phyloP scores from a whole-genome alignment of 495 filamentous ascomycete genomes.

The Daldinia concentrica region DNA sequence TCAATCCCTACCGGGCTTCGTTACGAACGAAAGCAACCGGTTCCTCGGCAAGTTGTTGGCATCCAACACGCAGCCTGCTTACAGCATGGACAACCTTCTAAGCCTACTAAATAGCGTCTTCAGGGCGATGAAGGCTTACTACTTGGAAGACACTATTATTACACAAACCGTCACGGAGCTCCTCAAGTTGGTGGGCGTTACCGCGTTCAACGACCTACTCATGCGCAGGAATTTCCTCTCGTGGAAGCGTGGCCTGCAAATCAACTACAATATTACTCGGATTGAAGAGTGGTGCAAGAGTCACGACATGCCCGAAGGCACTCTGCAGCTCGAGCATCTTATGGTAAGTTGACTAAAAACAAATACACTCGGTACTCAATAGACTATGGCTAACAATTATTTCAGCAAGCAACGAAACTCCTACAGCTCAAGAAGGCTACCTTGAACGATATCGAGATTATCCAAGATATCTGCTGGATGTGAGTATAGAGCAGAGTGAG shows the following conservation, averaged over 20 bases:
- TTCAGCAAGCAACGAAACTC: conserved; percentile 97
- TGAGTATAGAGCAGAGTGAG: conserved; percentile 55
- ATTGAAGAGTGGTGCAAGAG: conserved; percentile 99
- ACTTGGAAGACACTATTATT: conserved; percentile 94
- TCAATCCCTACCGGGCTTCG: conserved; percentile 96
- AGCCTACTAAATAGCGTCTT: conserved; percentile 96
- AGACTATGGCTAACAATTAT: conserved; percentile 40
- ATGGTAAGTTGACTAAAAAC: conserved; percentile 70
- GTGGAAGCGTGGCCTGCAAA: conserved; percentile 99
- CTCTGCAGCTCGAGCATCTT: conserved; percentile 95
- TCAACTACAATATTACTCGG: conserved; percentile 99
- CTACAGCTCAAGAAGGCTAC: conserved; percentile 99
- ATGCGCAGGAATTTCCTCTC: conserved; percentile 99
- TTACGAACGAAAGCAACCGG: conserved; percentile 96
- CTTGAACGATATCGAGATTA: conserved; percentile 98
- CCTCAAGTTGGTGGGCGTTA: conserved; percentile 92
- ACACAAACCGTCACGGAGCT: conserved; percentile 95
- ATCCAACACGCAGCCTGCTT: conserved; percentile 85
- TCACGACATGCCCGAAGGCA: conserved; percentile 99
- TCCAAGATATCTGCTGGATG: conserved; percentile 99
- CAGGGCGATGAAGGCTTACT: conserved; percentile 98
- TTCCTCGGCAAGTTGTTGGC: conserved; percentile 97
- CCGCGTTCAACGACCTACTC: conserved; percentile 97
- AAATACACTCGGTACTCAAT: not conserved
- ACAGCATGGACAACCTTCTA: conserved; percentile 98